Conservation (phyloP, 495 filamentous ascomycete species). For the Daldinia bambusicola region DNA sequence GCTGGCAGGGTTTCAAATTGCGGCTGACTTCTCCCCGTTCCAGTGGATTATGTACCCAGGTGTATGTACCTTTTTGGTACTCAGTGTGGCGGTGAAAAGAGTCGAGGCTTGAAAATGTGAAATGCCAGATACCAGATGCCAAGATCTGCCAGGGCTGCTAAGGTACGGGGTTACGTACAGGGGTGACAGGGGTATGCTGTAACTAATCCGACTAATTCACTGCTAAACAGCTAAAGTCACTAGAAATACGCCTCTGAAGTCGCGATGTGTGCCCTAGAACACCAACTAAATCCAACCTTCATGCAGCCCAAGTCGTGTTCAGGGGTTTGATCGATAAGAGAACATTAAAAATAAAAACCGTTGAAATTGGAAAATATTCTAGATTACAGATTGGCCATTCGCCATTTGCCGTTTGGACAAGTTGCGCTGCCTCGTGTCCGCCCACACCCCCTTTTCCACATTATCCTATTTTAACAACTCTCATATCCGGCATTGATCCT, state of each 20-base stretch:
- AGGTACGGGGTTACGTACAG: conserved; percentile 10
- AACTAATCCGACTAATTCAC: not conserved
- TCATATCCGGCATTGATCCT: conserved; percentile 39
- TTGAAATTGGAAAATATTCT: conserved; percentile 43
- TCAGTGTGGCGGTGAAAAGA: conserved; percentile 9
- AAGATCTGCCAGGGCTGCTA: conserved; percentile 1
- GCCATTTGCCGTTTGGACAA: conserved; percentile 27
- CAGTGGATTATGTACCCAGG: not conserved
- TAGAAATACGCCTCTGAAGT: conserved; percentile 3
- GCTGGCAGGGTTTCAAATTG: not conserved
- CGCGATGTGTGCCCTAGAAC: not conserved
- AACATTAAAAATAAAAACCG: conserved; percentile 8
- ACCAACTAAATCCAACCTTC: not conserved
- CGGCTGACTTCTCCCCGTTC: conserved; percentile 2
- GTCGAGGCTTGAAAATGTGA: conserved; percentile 6
- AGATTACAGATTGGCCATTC: conserved; percentile 14
- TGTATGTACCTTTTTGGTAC: conserved; percentile 19
- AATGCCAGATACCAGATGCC: conserved; percentile 2
- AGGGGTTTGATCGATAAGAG: conserved; percentile 13
- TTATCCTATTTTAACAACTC: conserved; percentile 35
- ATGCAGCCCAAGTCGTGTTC: conserved; percentile 1
- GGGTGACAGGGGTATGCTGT: conserved; percentile 10
- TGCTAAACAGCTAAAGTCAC: not conserved
- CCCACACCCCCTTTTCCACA: conserved; percentile 22
- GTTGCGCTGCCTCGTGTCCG: conserved; percentile 31